A percentile compares a stretch with the other conserved stretches of the same genome.
phyloP scores from a whole-genome alignment of 257 asterid species.

The Fraxinus anomala region DNA sequence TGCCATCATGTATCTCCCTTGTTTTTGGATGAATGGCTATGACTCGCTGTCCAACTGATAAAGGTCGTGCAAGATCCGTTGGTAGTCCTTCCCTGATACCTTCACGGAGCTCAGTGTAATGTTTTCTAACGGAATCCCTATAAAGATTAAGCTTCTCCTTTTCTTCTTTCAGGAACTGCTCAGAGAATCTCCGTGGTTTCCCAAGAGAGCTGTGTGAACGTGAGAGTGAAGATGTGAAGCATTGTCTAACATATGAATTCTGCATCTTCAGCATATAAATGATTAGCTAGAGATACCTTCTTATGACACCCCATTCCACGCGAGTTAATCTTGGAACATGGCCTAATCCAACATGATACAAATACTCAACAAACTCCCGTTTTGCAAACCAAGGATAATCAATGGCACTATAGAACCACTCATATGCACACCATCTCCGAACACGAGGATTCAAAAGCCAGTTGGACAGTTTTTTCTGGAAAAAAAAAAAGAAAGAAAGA shows the following conservation, averaged over 20 bases:
- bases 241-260: neutral
- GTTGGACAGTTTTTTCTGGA: constrained; percentile 64
- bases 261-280: neutral
- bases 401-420: constrained; percentile 96
- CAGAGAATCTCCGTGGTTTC: constrained; percentile 88
- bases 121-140: constrained; percentile 85
- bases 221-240: constrained; percentile 20
- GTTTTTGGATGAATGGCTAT: constrained; percentile 95
- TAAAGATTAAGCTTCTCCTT: constrained; percentile 85
- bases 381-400: constrained; percentile 96
- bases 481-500: neutral
- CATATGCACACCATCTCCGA: constrained; percentile 84
- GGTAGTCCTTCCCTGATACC: constrained; percentile 86
- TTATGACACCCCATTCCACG: constrained; percentile 64
- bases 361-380: constrained; percentile 87
- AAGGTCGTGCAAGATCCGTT: constrained; percentile 87
- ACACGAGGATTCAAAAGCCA: constrained; percentile 54
- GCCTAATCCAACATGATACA: constrained; percentile 66
- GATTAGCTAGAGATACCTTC: constrained; percentile 38
- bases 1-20: constrained; percentile 88
- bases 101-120: constrained; percentile 81
- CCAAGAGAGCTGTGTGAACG: constrained; percentile 79
- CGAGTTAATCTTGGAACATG: constrained; percentile 61
- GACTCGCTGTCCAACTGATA: constrained; percentile 94
- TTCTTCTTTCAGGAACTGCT: constrained; percentile 92